These are phyloP conservation scores for Epithele typhae DNA, from an alignment of 768 basidiomycete genomes.

Conservation along the genomic window DNA sequence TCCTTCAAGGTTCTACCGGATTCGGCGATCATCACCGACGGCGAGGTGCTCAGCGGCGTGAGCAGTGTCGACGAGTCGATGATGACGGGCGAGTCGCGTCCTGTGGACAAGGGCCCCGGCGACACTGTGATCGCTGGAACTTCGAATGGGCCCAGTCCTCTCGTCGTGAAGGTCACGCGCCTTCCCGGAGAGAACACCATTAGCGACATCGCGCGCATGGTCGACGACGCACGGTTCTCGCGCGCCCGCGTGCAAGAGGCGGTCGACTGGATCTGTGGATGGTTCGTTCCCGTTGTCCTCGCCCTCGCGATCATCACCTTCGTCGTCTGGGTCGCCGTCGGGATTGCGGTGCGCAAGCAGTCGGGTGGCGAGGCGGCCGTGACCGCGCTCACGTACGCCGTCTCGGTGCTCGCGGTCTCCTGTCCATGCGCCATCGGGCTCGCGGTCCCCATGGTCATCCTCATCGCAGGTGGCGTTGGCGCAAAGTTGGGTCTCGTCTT, in stretches of 20 bases:
- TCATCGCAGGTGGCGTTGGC: conserved; percentile 29
- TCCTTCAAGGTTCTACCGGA: conserved; percentile 31
- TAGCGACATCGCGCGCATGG: conserved; percentile 32
- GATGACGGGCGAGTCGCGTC: conserved; percentile 38
- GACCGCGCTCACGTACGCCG: conserved; percentile 44
- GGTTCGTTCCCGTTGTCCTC: conserved; percentile 46
- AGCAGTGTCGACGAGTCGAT: conserved; percentile 40
- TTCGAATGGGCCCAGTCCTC: conserved; percentile 29
- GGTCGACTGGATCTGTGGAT: conserved; percentile 45
- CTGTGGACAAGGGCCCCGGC: conserved; percentile 32
- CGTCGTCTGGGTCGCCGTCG: conserved; percentile 34
- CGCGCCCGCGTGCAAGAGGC: conserved; percentile 38
- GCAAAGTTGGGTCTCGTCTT: conserved; percentile 29
- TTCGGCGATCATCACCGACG: conserved; percentile 36
- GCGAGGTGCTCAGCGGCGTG: conserved; percentile 29
- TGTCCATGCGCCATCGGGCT: conserved; percentile 47
- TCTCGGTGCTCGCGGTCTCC: conserved; percentile 47
- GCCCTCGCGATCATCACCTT: conserved; percentile 35
- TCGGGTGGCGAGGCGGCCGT: conserved; percentile 24
- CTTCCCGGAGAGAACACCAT: conserved; percentile 38
- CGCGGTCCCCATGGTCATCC: conserved; percentile 34
- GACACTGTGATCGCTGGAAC: conserved; percentile 36
- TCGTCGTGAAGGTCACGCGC: conserved; percentile 33
- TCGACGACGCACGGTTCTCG: conserved; percentile 33
- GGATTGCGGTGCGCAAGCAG: conserved; percentile 25